Conservation (phyloP, 352 stramenopile species). For the Phytophthora macrochlamydospora region DNA sequence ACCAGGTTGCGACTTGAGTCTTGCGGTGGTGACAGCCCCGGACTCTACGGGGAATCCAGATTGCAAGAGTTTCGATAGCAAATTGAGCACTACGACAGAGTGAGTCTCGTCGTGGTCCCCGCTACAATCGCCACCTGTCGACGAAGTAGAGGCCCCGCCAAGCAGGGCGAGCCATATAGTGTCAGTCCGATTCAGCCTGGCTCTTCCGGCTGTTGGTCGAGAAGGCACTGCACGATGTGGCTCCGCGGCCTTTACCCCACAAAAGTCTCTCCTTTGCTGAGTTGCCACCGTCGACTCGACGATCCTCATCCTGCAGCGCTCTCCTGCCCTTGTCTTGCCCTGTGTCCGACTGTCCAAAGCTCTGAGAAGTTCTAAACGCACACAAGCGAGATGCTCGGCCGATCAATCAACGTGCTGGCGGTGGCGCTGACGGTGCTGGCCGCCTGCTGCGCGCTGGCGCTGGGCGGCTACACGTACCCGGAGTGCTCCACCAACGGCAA, state of each 20-base stretch:
- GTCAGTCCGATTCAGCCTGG: constrained; percentile 20
- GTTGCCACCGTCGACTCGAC: constrained; percentile 22
- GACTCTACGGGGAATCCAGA: background rate
- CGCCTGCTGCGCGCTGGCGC: constrained; percentile 26
- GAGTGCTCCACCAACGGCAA: constrained; percentile 45
- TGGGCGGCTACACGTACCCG: constrained; percentile 53
- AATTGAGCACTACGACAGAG: too few relatives aligned
- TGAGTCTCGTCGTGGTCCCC: too few relatives aligned
- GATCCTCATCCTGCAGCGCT: constrained; percentile 14
- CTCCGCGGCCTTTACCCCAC: constrained; percentile 21
- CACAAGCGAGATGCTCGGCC: constrained; percentile 29
- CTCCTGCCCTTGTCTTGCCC: constrained; percentile 1
- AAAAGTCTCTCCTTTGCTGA: constrained; percentile 5
- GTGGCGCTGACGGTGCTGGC: constrained; percentile 31
- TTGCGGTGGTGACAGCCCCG: background rate
- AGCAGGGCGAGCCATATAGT: background rate
- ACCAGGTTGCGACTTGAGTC: background rate
- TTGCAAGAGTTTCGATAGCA: background rate
- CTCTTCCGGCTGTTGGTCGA: constrained; percentile 16
- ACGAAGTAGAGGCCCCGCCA: constrained; percentile 18
- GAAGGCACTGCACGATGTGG: constrained; percentile 10
- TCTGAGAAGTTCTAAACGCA: background rate
- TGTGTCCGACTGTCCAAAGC: constrained; percentile 10
- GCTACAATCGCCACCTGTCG: background rate
- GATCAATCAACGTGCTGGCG: constrained; percentile 25